Base-by-base conservation (phyloP, 192 early-diverging fungal genomes). In the Spizellomyces punctatus region DNA sequence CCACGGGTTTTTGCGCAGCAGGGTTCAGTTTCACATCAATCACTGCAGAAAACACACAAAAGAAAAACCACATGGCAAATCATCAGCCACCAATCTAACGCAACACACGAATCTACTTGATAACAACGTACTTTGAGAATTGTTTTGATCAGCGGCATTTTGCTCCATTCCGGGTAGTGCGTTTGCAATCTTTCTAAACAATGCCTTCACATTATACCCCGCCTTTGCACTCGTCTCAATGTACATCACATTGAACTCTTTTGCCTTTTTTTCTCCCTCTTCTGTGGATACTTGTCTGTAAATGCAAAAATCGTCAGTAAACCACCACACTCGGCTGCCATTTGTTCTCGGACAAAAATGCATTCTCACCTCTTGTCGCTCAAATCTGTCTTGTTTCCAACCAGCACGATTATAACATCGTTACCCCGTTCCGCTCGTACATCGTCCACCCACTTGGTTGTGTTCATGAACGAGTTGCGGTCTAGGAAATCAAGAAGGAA, bases 211-310 rank as follows among this genome's bases (percentile, higher is more conserved):
- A 79, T 99, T 99, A 79, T 98, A 95, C 19, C 95, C 98, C 8
- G 94, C 95, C 79, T 99, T 99, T 52, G 98, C 98, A 67, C 90
- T 92, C n/a, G 98, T 99, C 78, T 99, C 98, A 74, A 99, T 98
- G 80, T 96, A 99, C 91, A 99, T 91, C 49, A 95, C 95, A 64
- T 93, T 94, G 80, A 92, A 90, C 69, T 98, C 96, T 75, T 94
- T 94, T 10, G 96, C 94, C 73, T 94, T 94, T 87, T 95, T 94
- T 78, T 99, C 98, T 41, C 96, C 98, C 71, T 99, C 96, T 74
- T 98, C 96, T 41, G 93, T 91, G 10, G 94, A 92, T 7, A 99
- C 96, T 84, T 93, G 89, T 77, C 93, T 91, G 46, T 46, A 5
- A 17, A 16, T 64, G 16, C 10, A 19, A 19, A 12, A 19, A n/a